Evolutionary conservation across 2,329 filamentous ascomycete genomes (phyloP).

Genomic region (Furcasterigmium sp.): DNA sequence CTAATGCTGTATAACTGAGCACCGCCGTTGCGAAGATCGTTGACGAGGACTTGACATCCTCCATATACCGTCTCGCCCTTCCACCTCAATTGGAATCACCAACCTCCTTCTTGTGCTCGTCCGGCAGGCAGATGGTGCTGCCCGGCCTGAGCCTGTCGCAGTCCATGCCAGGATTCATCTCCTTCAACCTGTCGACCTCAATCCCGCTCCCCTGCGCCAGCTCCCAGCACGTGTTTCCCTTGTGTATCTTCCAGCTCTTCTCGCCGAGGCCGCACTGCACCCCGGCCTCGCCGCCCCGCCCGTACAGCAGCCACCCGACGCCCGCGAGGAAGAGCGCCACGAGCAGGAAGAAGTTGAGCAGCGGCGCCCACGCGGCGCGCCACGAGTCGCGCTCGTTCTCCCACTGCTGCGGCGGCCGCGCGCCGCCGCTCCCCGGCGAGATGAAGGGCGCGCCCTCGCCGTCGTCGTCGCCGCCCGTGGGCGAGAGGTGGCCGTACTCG

Average conservation of each 20-base stretch:
- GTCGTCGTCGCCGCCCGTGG: constrained; percentile 10
- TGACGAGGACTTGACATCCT: too few relatives aligned
- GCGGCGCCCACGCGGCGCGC: constrained; percentile 46
- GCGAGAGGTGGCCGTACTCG: constrained; percentile 41
- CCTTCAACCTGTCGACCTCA: constrained; percentile 36
- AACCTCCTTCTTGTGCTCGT: not conserved
- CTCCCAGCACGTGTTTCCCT: constrained; percentile 49
- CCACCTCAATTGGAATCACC: too few relatives aligned
- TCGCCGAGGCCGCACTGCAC: constrained; percentile 22
- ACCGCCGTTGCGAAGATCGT: too few relatives aligned
- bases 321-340: constrained; percentile 44
- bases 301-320: constrained; percentile 42
- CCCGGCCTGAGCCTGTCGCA: constrained; percentile 41
- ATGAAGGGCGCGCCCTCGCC: constrained; percentile 8
- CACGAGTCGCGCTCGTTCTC: constrained; percentile 31
- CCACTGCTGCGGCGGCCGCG: constrained; percentile 1
- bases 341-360: constrained; percentile 54
- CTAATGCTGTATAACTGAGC: too few relatives aligned
- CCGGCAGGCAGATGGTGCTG: constrained; percentile 38
- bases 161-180: constrained; percentile 36
- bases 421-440: not conserved
- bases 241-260: constrained; percentile 31
- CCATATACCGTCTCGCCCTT: too few relatives aligned
- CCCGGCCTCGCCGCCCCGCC: constrained; percentile 9
- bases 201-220: constrained; percentile 38